Base-by-base conservation (phyloP, 108 stramenopile species). In the Aurantiochytrium sp. region DNA sequence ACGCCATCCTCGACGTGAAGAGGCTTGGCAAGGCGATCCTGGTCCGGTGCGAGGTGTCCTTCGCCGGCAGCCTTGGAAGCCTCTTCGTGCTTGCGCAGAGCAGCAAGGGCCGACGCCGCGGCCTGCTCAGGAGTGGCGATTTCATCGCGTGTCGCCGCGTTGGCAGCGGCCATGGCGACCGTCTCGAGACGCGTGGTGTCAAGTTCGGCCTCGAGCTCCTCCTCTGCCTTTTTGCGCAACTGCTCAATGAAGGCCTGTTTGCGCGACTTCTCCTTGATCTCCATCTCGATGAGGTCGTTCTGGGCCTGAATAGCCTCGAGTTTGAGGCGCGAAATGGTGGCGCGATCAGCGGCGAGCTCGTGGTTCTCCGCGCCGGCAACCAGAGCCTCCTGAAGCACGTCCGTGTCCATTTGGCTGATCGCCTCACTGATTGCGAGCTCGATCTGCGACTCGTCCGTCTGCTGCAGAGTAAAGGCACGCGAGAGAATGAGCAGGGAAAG, bases 401-500 rank as follows among this genome's bases (percentile, higher is more conserved):
- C 76, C 45, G 49, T 53, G 76, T 64, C 71, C 64, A 88, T 72
- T 60, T 71, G 88, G 23, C 43, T 44, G 60, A 88, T 71, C 18
- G 88, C 60, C 44, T 71, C 60, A 60, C 43, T 44, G 4, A 88
- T 72, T 12, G 60, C 64, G 25, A 44, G 64, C 71, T 88, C 71
- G 60, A 71, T 60, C 71, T 71, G 71, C 1, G 43, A 60, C 60
- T 88, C 45, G 44, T 83, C 43, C 44, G 57, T 58, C 47, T 16
- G 96, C 87, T 94, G 93, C 64, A 99, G 91, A 60, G 96, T 97
- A 91, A 98, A 98, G 1, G 97, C 97, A 59, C 98, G 93, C 71
- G 96, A 97, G 97, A 99, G 97, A 60, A 99, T 97, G 25, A 99
- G 94, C 53, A 99, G 92, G 14, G 96, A 94, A 87, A 98, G 97